Evolutionary conservation across 176 grass and related monocot genomes (phyloP), one percentile per base, ranked within the genome.

Genomic region (Zoysia japonica): DNA sequence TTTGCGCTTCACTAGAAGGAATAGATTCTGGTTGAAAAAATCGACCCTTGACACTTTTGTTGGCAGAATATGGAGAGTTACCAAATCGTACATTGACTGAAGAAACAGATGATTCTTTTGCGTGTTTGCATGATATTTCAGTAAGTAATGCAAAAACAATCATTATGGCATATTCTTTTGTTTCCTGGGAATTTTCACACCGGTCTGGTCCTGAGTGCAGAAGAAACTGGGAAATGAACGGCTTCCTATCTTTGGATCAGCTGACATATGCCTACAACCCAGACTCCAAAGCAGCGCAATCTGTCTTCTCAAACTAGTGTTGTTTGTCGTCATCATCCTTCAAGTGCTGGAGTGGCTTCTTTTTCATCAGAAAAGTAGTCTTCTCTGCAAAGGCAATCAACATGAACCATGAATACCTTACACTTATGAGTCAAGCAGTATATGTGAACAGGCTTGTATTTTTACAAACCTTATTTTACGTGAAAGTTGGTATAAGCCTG

Each of bases 401-500:
- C 61, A 54, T 11, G 44, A 63, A 84, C 42, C 35, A 39, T 62
- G 42, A 2, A 3, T n/a, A 69, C 76, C 10, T 43, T 38, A 75
- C 47, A 50, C 9, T 73, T 52, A 71, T 17, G 38, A 85, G 14
- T 37, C 2, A 1, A 67, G 17, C 41, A 78, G 62, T 39, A 62
- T 43, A 66, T 61, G 43, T 59, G 36, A 3, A 28, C 68, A 59
- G 13, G 75, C 19, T 57, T 72, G 59, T 28, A 28, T 28, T 76
- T 10, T 72, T 71, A 41, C 85, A 67, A 82, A 93, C 90, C 83
- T 82, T 89, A 93, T 83, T 70, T 93, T 97, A 15, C 90, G 86
- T 15, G 88, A 76, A 74, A 97, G 88, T 71, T 97, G 93, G 77
- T 91, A 97, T 43, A 93, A 53, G 52, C 88, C 86, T 49, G 93